A percentile compares a stretch with the other conserved stretches of the same genome.
These are phyloP conservation scores for Kalanchoe fedtschenkoi DNA, from an alignment of 164 flowering plant genomes.

Conservation along the genomic window DNA sequence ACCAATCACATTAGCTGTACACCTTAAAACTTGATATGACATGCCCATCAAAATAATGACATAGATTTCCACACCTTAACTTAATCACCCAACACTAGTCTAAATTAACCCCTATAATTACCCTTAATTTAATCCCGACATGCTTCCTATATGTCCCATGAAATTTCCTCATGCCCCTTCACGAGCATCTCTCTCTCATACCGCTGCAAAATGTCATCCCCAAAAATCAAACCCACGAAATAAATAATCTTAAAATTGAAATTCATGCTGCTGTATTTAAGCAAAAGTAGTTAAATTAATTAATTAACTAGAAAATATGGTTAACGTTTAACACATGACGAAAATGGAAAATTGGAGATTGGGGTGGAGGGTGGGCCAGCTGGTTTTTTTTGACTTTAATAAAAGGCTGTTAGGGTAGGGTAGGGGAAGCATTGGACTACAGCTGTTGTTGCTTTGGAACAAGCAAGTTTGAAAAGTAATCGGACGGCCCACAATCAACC, in stretches of 20 bases:
- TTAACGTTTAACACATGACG: not conserved
- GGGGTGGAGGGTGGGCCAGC: not conserved
- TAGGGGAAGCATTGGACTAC: not conserved
- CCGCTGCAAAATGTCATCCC: not conserved
- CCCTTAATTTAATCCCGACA: not conserved
- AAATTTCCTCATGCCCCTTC: not conserved
- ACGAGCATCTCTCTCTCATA: not conserved
- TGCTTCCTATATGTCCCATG: not conserved
- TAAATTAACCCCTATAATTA: not conserved
- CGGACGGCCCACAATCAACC: not conserved
- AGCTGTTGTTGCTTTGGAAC: not conserved
- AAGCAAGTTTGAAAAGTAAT: not conserved
- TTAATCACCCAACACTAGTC: not conserved
- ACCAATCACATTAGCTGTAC: slow-evolving; percentile 5
- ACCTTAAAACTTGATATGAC: slow-evolving; percentile 1
- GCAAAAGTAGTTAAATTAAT: not conserved
- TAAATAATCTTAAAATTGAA: not conserved
- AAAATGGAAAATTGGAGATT: not conserved
- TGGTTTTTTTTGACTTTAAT: not conserved
- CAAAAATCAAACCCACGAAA: no score
- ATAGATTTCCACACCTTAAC: not conserved
- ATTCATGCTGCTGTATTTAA: not conserved
- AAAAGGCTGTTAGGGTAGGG: not conserved
- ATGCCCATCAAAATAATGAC: not conserved
- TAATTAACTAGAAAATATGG: not conserved